phyloP scores from a whole-genome alignment of 306 rosid genomes.

The Urtica urens region DNA sequence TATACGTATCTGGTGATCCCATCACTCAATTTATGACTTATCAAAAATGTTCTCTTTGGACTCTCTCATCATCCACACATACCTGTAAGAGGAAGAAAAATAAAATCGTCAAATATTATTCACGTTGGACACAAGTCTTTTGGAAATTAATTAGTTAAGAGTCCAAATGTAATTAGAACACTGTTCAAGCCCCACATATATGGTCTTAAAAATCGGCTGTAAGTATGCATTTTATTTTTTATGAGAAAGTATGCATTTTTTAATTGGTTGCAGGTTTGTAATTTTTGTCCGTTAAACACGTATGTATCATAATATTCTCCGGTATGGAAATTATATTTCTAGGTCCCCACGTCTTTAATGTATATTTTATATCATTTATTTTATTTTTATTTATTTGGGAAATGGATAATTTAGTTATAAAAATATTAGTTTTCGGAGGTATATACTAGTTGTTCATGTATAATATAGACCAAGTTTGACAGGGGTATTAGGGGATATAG shows the following conservation, averaged over 20 bases:
- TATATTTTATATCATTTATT: constrained; percentile 6
- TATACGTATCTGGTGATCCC: background rate
- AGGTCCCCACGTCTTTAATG: constrained; percentile 15
- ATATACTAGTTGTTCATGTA: no score
- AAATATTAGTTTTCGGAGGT: no score
- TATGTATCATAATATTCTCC: background rate
- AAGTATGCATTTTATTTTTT: no score
- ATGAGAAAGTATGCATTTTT: no score
- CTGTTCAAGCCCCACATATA: background rate
- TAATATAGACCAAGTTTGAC: no score
- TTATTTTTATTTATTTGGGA: background rate
- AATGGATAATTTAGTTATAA: background rate
- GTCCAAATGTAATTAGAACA: background rate
- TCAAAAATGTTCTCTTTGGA: constrained; percentile 1
- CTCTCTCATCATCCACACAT: background rate
- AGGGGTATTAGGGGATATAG: background rate
- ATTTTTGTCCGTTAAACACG: constrained; percentile 8
- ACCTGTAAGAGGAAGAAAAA: background rate
- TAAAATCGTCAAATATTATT: background rate
- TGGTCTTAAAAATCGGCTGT: constrained; percentile 24
- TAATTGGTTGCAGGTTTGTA: constrained; percentile 11
- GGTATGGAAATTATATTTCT: background rate
- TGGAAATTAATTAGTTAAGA: background rate
- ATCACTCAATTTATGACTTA: background rate
- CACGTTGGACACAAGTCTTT: background rate